A percentile compares a stretch with the other conserved stretches of the same genome.
Evolutionary conservation across 176 grass and related monocot species (phyloP).

Genomic region (Sorghum bicolor): Sorghum_bicolor_NCBIv3 NC_012873.2:2988501-2989000

Average conservation of each 20-base stretch:
- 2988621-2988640: not conserved
- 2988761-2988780: conserved; percentile 64
- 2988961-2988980: not conserved
- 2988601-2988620: not conserved
- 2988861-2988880: conserved; percentile 68
- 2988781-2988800: conserved; percentile 63
- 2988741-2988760: conserved; percentile 88
- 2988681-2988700: conserved; percentile 37
- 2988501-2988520: not conserved
- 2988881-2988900: conserved; percentile 50
- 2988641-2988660: not conserved
- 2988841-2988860: conserved; percentile 55
- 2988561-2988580: not conserved
- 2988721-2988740: conserved; percentile 82
- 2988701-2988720: conserved; percentile 90
- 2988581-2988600: not conserved
- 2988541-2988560: not conserved
- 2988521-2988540: not conserved
- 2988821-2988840: conserved; percentile 69
- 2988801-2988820: conserved; percentile 53
- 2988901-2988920: not conserved
- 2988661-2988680: not conserved
- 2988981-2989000: not conserved
- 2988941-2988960: not conserved
- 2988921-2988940: not conserved